Base-by-base conservation (phyloP, 306 rosid genomes). In the Malus asiatica region DNA sequence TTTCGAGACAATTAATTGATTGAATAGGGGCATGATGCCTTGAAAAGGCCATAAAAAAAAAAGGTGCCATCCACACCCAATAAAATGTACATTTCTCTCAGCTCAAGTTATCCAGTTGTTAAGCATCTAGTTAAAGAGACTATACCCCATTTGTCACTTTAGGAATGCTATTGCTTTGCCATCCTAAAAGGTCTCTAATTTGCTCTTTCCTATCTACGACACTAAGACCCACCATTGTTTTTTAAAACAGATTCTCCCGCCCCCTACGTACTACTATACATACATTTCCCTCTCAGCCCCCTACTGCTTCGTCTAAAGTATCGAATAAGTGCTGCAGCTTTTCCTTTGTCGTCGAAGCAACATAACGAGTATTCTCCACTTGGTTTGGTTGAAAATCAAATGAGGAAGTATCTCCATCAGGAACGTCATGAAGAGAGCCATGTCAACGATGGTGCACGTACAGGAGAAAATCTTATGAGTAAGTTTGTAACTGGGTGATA, bases 221-320 rank as follows among this genome's bases (percentile, higher is more conserved):
- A 33, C 48, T 38, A 81, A 72, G 63, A 73, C 73, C 59, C 57
- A 48, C 75, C 52, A 75, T 63, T 72, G 42, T 71, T 71, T 59
- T 32, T 44, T 20, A 27, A 70, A 51, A 58, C 72, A 80, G 82
- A 80, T 82, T 86, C 90, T 32, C 74, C 83, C 86, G 70, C 78
- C 80, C 70, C 81, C 79, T 75, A 58, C 79, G 77, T 75, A 51
- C 61, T 55, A 19, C 61, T 7, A 16, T 53, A 53, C 52, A 46
- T 46, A 44, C 79, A 8, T 70, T 72, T 80, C 74, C 55, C 60
- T 52, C 27, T 45, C 65, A 77, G 19, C 71, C 23, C 79, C 79
- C 81, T 68, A 81, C 72, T 76, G 58, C 42, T 62, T 76, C 60
- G 0, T 66, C 79, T 75, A 46, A 72, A 73, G 85, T 74, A 72